Evolutionary conservation across 768 basidiomycete species (phyloP), one percentile per base, ranked within the genome.

Genomic region (Lentinula sp.): DNA sequence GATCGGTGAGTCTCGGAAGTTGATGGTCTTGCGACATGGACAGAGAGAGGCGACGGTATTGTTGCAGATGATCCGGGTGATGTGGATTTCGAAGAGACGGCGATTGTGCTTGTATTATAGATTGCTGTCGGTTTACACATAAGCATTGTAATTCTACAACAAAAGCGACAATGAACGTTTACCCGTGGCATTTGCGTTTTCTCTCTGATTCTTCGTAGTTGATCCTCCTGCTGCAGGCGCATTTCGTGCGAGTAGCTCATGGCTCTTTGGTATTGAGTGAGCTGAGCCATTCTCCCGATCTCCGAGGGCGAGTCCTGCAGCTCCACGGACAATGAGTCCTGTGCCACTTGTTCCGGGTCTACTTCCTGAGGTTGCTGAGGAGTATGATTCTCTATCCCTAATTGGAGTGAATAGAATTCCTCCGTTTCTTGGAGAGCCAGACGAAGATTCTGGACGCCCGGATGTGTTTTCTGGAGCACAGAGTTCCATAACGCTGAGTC

Each of bases 401-500:
- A 59, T 40, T 15, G 57, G 45, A 16, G 57, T 59, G 57, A 59
- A 59, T 23, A 59, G 48, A 6, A 59, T 59, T 15, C 57, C 48
- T 21, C 56, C 43, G 5, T 0, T 43, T 2, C 39, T 23, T 18
- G 42, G n/a, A 4, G 57, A 59, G 10, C 34, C 46, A 46, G 57
- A 59, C 5, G 57, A 59, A 10, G 57, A 50, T 35, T 37, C 40
- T 32, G 57, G 48, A 4, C 57, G 45, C 3, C 57, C 57, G 32
- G 45, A n/a, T 34, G 7, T 39, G 21, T 52, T 34, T 39, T 50
- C 48, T 23, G 59, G 50, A 18, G 37, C 49, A 34, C 48, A 52
- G 35, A 60, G 59, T 40, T 60, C 59, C 59, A 60, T 60, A n/a
- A 60, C 59, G 18, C 32, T 51, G 16, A 60, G 59, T 60, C 59